Base-by-base conservation (phyloP, 768 basidiomycete genomes). In the Kwoniella sp. region DNA sequence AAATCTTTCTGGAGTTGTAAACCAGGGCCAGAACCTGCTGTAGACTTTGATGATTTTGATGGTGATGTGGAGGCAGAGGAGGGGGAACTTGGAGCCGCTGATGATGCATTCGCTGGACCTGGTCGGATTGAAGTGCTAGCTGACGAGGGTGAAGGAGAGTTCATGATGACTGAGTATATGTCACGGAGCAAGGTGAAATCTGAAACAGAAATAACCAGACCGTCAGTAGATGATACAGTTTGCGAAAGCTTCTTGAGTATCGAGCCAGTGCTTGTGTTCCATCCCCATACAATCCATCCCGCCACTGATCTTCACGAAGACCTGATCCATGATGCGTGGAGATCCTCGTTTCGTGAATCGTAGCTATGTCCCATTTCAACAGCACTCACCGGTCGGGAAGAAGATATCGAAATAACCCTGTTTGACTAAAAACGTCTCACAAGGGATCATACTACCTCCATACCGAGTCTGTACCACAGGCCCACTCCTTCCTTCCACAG, bases 371-470 rank as follows among this genome's bases (percentile, higher is more conserved):
- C n/a, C n/a, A n/a, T n/a, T n/a, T n/a, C n/a, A n/a, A n/a, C n/a
- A n/a, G n/a, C 33, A 67, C 79, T 68, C 37, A 79, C 80, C 72
- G 13, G 95, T 98, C 10, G 96, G 96, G 82, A 99, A 99, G 83
- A 99, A 91, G 65, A 98, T 98, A 79, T 99, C 96, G 79, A 99
- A 99, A 82, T 88, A 94, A 8, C 96, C 96, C 74, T 90, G 95
- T 71, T 88, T 88, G 63, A 99, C 96, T 71, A 95, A 86, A 60
- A 96, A 84, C 15, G 91, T 97, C 67, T 88, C 84, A 73, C 91
- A 93, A 3, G 96, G 90, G 1, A 98, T 88, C 73, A 90, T 93
- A 51, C 85, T 85, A 64, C 89, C 89, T 49, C 86, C 87, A 76
- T 90, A 88, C 55, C 92, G 86, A 25, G 96, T 97, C 81, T 99